These are phyloP conservation scores for Thielaviopsis ethacetica DNA, from an alignment of 2,329 filamentous ascomycete species.

Conservation along the genomic window DNA sequence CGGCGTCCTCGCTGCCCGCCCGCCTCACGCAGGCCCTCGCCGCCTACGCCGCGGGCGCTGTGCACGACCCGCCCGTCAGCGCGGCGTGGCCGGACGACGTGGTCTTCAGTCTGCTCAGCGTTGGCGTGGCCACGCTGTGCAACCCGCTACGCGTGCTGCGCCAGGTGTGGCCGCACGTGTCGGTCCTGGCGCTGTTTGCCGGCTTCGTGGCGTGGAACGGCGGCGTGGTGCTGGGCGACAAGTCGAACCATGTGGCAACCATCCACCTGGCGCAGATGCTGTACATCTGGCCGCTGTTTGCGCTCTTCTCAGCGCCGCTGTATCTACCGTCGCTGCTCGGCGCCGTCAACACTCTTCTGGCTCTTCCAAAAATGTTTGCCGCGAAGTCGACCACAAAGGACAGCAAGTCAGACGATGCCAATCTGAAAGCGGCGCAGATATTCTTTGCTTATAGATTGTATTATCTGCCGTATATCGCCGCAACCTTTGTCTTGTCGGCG, in stretches of 20 bases:
- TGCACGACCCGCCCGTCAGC: constrained; percentile 37
- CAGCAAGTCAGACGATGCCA: not conserved
- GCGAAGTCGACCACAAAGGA: too few species aligned
- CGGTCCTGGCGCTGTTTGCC: constrained; percentile 50
- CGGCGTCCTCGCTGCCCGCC: constrained; percentile 17
- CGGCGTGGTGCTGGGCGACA: constrained; percentile 89
- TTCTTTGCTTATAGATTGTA: constrained; percentile 21
- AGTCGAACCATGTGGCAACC: constrained; percentile 81
- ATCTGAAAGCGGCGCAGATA: not conserved
- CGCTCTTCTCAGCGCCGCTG: constrained; percentile 78
- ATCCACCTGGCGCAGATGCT: constrained; percentile 84
- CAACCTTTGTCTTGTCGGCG: constrained; percentile 23
- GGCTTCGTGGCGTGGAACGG: constrained; percentile 75
- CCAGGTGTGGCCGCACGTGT: constrained; percentile 41
- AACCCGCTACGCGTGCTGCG: constrained; percentile 30
- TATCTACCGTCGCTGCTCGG: constrained; percentile 37
- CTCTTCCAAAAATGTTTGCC: not conserved
- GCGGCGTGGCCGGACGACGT: constrained; percentile 35
- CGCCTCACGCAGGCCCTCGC: constrained; percentile 23
- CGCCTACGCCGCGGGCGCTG: constrained; percentile 31
- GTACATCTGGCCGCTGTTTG: constrained; percentile 81
- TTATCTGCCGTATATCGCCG: constrained; percentile 21
- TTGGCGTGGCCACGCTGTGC: constrained; percentile 39
- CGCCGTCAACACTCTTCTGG: constrained; percentile 13
- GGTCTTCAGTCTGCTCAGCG: constrained; percentile 42